Evolutionary conservation across 1,139 yeast species (phyloP).

Genomic region (Saccharomyces hybrid): DNA sequence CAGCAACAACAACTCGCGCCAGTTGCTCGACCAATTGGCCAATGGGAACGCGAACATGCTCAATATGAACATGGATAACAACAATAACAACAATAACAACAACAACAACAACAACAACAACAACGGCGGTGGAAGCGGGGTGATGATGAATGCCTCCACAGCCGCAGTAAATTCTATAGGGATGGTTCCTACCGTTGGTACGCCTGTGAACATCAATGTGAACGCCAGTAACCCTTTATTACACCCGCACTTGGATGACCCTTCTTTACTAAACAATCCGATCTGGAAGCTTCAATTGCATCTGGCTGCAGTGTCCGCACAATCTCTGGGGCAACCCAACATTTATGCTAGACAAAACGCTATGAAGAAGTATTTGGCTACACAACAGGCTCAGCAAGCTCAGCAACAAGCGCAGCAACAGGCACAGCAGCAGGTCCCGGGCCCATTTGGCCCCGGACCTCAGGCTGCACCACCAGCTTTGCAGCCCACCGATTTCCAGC

Average conservation of each 20-base stretch:
- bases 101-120: conserved; percentile 2
- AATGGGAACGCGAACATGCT: conserved; percentile 5
- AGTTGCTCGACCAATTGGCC: conserved; percentile 15
- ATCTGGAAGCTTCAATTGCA: conserved; percentile 88
- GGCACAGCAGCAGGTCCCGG: conserved; percentile 4
- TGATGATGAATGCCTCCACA: not conserved
- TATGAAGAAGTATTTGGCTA: conserved; percentile 39
- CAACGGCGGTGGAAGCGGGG: conserved; percentile 4
- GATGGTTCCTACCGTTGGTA: not conserved
- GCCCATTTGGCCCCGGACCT: not conserved
- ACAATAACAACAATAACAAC: conserved; percentile 6
- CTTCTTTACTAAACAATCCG: conserved; percentile 40
- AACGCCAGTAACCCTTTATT: conserved; percentile 32
- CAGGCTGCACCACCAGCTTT: conserved; percentile 7
- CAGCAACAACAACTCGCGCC: conserved; percentile 9
- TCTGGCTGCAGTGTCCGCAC: conserved; percentile 70
- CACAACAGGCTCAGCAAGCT: conserved; percentile 41
- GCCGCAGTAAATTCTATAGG: conserved; percentile 1
- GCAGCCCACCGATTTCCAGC: conserved; percentile 5
- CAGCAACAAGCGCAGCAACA: conserved; percentile 6
- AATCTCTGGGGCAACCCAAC: conserved; percentile 61
- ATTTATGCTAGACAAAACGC: conserved; percentile 92
- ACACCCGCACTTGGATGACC: conserved; percentile 43
- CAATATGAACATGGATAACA: conserved; percentile 2
- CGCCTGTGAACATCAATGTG: conserved; percentile 8